phyloP scores from a whole-genome alignment of 2,329 filamentous ascomycete genomes.

The Pyrenophora teres region DNA sequence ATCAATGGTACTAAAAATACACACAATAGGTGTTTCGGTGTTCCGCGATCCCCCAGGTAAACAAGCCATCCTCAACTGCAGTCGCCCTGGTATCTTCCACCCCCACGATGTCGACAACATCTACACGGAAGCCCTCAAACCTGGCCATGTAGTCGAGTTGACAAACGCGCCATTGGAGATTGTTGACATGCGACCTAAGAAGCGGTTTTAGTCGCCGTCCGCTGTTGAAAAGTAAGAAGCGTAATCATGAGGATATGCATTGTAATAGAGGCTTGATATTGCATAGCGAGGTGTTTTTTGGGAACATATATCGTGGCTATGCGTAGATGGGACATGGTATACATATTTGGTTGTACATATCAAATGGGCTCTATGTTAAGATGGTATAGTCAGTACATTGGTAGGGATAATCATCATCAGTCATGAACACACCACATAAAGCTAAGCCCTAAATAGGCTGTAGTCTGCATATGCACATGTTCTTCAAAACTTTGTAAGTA shows the following conservation, averaged over 20 bases:
- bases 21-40: too few relatives aligned
- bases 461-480: too few relatives aligned
- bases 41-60: slow-evolving; percentile 93
- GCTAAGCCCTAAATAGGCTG: too few relatives aligned
- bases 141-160: slow-evolving; percentile 64
- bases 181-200: slow-evolving; percentile 61
- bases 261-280: background rate
- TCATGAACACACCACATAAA: too few relatives aligned
- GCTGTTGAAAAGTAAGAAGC: background rate
- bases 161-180: slow-evolving; percentile 65
- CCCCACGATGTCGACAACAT: slow-evolving; percentile 72
- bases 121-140: slow-evolving; percentile 71
- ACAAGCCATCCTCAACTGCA: slow-evolving; percentile 80
- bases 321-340: background rate
- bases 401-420: too few relatives aligned
- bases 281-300: slow-evolving; percentile 13
- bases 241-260: background rate
- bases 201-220: slow-evolving; percentile 14
- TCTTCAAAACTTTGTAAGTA: too few relatives aligned
- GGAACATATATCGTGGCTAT: background rate
- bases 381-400: too few relatives aligned
- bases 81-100: slow-evolving; percentile 80
- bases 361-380: too few relatives aligned
- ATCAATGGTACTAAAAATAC: too few relatives aligned
- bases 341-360: too few relatives aligned